Evolutionary conservation across 805 yeast species (phyloP).

Genomic region (Ogataea zsoltii): DNA sequence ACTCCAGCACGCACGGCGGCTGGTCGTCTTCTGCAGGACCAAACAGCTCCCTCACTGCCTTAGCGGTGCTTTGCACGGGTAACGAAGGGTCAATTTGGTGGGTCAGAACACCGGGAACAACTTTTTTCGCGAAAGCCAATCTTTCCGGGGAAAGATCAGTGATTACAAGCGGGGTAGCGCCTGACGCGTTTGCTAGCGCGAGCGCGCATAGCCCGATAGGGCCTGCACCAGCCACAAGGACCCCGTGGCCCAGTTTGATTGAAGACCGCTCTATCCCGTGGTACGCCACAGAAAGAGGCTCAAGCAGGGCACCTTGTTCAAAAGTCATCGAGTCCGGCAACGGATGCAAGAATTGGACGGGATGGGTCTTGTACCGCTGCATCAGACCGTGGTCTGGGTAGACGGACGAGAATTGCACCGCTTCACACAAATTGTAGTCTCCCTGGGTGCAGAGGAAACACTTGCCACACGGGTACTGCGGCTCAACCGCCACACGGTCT

Average conservation of each 20-base stretch:
- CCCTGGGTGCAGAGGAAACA: slow-evolving; percentile 41
- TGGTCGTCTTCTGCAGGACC: slow-evolving; percentile 37
- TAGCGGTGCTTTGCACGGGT: slow-evolving; percentile 39
- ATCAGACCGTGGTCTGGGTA: slow-evolving; percentile 40
- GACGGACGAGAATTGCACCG: slow-evolving; percentile 39
- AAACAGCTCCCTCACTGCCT: slow-evolving; percentile 35
- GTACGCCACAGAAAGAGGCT: slow-evolving; percentile 53
- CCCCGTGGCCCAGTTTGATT: slow-evolving; percentile 46
- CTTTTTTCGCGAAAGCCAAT: slow-evolving; percentile 44
- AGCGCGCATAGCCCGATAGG: slow-evolving; percentile 55
- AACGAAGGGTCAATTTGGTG: slow-evolving; percentile 39
- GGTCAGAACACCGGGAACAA: slow-evolving; percentile 48
- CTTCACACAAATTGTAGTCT: slow-evolving; percentile 41
- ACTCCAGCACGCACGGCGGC: slow-evolving; percentile 49
- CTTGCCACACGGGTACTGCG: slow-evolving; percentile 51
- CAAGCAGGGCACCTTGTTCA: slow-evolving; percentile 55
- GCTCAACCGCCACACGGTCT: slow-evolving; percentile 51
- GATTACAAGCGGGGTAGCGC: slow-evolving; percentile 52
- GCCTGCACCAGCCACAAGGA: slow-evolving; percentile 54
- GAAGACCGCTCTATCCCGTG: slow-evolving; percentile 51
- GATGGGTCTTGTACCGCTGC: slow-evolving; percentile 38
- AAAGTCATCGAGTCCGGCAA: slow-evolving; percentile 45
- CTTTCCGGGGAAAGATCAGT: slow-evolving; percentile 47
- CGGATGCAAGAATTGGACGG: slow-evolving; percentile 36
- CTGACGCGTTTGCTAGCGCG: slow-evolving; percentile 49